A percentile compares a stretch with the other conserved stretches of the same genome.
phyloP scores from a whole-genome alignment of 129 eudicot genomes.

The Flaveria bidentis region DNA sequence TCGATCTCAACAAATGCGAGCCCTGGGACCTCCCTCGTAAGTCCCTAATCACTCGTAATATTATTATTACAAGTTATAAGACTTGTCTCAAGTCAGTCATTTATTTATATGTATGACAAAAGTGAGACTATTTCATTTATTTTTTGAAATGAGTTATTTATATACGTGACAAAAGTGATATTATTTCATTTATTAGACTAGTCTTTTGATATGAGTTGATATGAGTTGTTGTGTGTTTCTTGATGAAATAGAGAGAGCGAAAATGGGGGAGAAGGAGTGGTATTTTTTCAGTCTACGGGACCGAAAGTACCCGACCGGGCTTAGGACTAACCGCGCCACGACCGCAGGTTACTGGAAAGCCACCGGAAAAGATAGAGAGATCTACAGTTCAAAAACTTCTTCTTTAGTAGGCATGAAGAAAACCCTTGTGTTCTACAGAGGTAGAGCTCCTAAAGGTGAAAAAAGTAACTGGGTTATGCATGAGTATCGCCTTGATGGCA shows the following conservation, averaged over 20 bases:
- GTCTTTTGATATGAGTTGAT: no score
- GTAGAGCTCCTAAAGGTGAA: slow-evolving; percentile 93
- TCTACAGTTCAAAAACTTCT: slow-evolving; percentile 70
- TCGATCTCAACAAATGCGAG: slow-evolving; percentile 93
- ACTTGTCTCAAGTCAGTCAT: no score
- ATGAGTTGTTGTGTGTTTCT: background rate
- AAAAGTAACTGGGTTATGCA: slow-evolving; percentile 97
- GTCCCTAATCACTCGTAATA: background rate
- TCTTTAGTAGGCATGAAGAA: slow-evolving; percentile 90
- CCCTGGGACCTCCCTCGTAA: slow-evolving; percentile 97
- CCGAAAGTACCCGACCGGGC: slow-evolving; percentile 86
- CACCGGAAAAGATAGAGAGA: slow-evolving; percentile 90
- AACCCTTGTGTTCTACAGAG: slow-evolving; percentile 87
- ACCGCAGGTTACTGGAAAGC: slow-evolving; percentile 97
- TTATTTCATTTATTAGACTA: no score
- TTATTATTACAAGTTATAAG: no score
- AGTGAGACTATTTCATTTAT: no score
- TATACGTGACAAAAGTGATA: no score
- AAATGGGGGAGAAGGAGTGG: slow-evolving; percentile 97
- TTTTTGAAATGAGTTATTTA: no score
- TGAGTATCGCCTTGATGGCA: slow-evolving; percentile 94
- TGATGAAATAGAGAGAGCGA: slow-evolving; percentile 54
- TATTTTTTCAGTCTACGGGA: slow-evolving; percentile 85
- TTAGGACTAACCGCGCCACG: slow-evolving; percentile 84
- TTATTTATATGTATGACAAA: no score